Conservation (phyloP, 257 asterid species). For the Petunia axillaris region DNA sequence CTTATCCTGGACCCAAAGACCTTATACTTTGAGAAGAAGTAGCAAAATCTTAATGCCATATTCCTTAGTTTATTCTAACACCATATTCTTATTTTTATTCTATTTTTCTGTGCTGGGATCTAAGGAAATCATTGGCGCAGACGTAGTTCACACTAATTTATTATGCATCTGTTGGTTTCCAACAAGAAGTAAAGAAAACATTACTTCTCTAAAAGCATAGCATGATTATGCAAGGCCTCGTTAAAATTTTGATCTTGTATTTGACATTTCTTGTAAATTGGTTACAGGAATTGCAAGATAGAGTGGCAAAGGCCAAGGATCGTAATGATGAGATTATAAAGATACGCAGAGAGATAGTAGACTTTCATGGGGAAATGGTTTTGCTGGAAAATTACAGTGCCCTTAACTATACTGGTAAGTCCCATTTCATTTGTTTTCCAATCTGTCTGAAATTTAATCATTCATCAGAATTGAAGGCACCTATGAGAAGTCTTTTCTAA, state of each 20-base stretch:
- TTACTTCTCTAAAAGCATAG: neutral
- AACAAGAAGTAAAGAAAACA: neutral
- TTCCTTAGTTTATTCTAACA: neutral
- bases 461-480: neutral
- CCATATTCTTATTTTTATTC: too few species aligned
- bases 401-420: conserved; percentile 85
- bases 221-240: neutral
- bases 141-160: neutral
- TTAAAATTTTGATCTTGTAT: neutral
- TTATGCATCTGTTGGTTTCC: conserved; percentile 5
- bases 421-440: neutral
- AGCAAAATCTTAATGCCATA: neutral
- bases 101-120: neutral
- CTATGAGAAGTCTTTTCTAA: neutral
- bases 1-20: neutral
- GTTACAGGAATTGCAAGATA: conserved; percentile 78
- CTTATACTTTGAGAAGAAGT: neutral
- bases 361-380: conserved; percentile 96
- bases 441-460: neutral
- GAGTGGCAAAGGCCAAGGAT: conserved; percentile 64
- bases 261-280: conserved; percentile 10
- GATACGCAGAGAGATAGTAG: conserved; percentile 81
- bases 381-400: conserved; percentile 92
- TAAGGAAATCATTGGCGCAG: neutral
- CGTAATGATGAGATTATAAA: conserved; percentile 64